These are phyloP conservation scores for Rutstroemia sp. DNA, from an alignment of 2,329 filamentous ascomycete species.

Conservation along the genomic window DNA sequence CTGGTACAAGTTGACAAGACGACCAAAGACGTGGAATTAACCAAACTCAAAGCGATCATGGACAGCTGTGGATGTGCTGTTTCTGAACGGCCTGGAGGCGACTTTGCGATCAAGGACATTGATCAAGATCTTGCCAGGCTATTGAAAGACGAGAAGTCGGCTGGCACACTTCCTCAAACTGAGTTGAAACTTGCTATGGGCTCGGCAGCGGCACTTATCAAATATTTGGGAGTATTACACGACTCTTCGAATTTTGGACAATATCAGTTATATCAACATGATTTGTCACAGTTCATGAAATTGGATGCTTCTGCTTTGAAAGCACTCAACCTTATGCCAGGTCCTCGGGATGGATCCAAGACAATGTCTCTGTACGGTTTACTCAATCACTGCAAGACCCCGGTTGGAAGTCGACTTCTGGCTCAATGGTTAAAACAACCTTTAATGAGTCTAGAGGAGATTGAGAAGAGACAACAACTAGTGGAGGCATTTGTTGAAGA, in stretches of 20 bases:
- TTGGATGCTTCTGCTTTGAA: conserved; percentile 90
- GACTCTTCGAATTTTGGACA: conserved; percentile 95
- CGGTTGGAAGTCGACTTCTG: conserved; percentile 79
- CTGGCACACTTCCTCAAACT: conserved; percentile 74
- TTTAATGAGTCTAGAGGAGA: conserved; percentile 82
- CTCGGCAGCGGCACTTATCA: conserved; percentile 85
- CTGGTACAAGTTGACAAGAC: conserved; percentile 71
- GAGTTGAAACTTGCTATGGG: conserved; percentile 96
- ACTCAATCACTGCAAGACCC: conserved; percentile 95
- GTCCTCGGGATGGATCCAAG: conserved; percentile 88
- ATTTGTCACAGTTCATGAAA: conserved; percentile 96
- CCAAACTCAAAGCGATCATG: conserved; percentile 81
- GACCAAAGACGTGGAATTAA: conserved; percentile 81
- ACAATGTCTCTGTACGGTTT: conserved; percentile 94
- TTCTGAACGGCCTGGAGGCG: conserved; percentile 65
- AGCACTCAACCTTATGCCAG: conserved; percentile 94
- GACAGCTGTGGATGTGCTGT: conserved; percentile 89
- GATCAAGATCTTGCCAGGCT: conserved; percentile 88
- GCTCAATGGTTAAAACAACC: conserved; percentile 98
- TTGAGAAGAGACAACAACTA: conserved; percentile 84
- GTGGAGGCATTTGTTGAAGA: conserved; percentile 93
- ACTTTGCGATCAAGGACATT: conserved; percentile 87
- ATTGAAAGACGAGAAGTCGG: conserved; percentile 76
- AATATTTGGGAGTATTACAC: conserved; percentile 84
- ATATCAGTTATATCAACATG: conserved; percentile 95